Evolutionary conservation across 2,329 filamentous ascomycete genomes (phyloP), one percentile per base, ranked within the genome.

Genomic region (Blumeriella jaapii): DNA sequence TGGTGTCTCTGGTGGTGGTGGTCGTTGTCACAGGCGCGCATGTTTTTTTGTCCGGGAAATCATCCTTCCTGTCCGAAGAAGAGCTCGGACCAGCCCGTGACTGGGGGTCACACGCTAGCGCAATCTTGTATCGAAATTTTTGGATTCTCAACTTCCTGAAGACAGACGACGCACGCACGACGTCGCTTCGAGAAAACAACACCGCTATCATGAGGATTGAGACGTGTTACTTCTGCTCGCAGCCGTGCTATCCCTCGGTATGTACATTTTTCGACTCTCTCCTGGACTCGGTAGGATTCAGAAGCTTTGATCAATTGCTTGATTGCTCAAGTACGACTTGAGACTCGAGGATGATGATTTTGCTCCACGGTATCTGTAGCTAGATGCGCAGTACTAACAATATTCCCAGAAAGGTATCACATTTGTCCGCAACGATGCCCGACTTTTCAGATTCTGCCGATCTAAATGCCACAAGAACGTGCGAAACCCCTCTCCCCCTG

Each of bases 171-270:
- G n/a, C n/a, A n/a, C n/a, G n/a, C n/a, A n/a, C n/a, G 35, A 29
- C 14, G 11, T 29, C 13, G 5, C 14, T 31, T 20, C 17, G 20
- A 34, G 10, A 14, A 12, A 35, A 16, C 38, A 39, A 41, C 36
- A 27, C 33, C 42, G 37, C 39, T 41, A 49, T 39, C 34, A 54
- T 53, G 50, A 67, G 65, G 54, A 65, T 70, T 53, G 74, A 78
- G 59, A 76, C 70, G 38, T 81, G 76, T 59, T 77, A 79, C 56
- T 80, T 82, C 60, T 82, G 78, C 59, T 78, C 73, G 45, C 68
- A 70, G 52, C 78, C 78, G 31, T 68, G 69, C 55, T 80, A 79
- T 57, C 75, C 75, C 28, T 65, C 63, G 58, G 38, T 41, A 36
- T 10, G 38, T 37, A 10, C 11, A 15, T 9, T 8, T 25, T 12